Conservation (phyloP, 2,329 filamentous ascomycete genomes). For the Parasarocladium wereldwijsianum region DNA sequence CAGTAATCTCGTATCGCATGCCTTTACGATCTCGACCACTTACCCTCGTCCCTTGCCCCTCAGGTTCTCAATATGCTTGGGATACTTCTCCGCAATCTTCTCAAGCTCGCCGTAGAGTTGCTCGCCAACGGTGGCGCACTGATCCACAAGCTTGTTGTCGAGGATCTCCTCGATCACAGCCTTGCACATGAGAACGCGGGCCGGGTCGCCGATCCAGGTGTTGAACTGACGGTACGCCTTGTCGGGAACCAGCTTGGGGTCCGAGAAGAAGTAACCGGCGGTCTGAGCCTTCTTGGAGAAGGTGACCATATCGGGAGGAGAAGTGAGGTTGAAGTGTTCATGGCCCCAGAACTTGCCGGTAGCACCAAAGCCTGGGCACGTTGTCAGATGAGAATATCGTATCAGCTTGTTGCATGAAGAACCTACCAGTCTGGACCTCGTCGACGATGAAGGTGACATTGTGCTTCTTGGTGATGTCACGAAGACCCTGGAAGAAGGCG, state of each 20-base stretch:
- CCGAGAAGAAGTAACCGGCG: constrained; percentile 69
- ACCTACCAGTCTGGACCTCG: constrained; percentile 73
- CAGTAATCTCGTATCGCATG: not conserved
- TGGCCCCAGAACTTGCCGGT: constrained; percentile 82
- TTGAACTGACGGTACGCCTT: constrained; percentile 80
- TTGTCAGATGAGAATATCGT: too few relatives aligned
- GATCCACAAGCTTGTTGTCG: constrained; percentile 49
- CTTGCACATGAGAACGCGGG: constrained; percentile 61
- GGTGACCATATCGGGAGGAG: constrained; percentile 73
- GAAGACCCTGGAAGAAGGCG: constrained; percentile 62
- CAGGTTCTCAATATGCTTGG: constrained; percentile 56
- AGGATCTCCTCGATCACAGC: constrained; percentile 65
- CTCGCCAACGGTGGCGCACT: constrained; percentile 50
- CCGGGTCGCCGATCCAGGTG: constrained; percentile 77
- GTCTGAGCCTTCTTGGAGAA: constrained; percentile 82
- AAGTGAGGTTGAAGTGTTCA: constrained; percentile 62
- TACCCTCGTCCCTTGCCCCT: constrained; percentile 57
- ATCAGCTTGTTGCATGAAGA: too few relatives aligned
- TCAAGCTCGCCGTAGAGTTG: constrained; percentile 54
- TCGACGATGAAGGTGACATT: constrained; percentile 65
- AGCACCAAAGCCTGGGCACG: constrained; percentile 67
- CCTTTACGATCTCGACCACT: constrained; percentile 3
- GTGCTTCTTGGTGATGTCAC: constrained; percentile 55
- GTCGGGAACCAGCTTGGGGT: constrained; percentile 58
- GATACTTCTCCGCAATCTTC: constrained; percentile 48